Percentiles rank a stretch among this genome's conserved stretches.
Conservation (phyloP, 768 basidiomycete genomes). For the Termitomyces heimii region DNA sequence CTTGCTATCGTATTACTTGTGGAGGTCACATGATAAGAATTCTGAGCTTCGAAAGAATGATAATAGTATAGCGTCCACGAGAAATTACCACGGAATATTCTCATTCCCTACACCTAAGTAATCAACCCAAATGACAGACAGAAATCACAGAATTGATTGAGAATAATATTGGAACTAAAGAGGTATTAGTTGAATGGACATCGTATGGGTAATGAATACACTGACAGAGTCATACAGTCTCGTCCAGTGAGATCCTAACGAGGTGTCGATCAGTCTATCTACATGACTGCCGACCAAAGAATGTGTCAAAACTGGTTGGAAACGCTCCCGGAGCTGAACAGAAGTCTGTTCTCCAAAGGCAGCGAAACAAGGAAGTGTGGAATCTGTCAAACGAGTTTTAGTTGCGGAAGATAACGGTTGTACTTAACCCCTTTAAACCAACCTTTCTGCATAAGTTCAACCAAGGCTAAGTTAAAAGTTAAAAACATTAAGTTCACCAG, state of each 20-base stretch:
- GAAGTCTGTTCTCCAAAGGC: constrained; percentile 91
- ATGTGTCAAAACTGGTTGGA: constrained; percentile 88
- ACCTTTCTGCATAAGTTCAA: constrained; percentile 98
- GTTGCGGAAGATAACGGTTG: background rate
- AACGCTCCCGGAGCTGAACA: constrained; percentile 82
- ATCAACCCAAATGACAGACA: background rate
- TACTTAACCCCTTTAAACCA: background rate
- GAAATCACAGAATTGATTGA: constrained; percentile 66
- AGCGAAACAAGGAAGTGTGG: constrained; percentile 84
- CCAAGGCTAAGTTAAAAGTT: constrained; percentile 41
- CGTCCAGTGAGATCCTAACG: constrained; percentile 92
- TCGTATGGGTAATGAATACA: constrained; percentile 27
- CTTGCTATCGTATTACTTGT: background rate
- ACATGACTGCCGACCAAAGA: constrained; percentile 80
- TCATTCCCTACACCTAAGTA: background rate
- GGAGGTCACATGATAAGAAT: background rate
- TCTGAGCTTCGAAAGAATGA: background rate
- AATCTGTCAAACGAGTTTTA: constrained; percentile 44
- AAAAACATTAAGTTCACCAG: background rate
- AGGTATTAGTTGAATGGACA: background rate
- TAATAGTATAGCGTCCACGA: constrained; percentile 1
- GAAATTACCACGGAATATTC: background rate
- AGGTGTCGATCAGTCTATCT: constrained; percentile 85
- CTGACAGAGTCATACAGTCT: constrained; percentile 95
- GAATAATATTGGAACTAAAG: constrained; percentile 89